phyloP scores from a whole-genome alignment of 1,284 basidiomycete species.

The Puccinia coronata region DNA sequence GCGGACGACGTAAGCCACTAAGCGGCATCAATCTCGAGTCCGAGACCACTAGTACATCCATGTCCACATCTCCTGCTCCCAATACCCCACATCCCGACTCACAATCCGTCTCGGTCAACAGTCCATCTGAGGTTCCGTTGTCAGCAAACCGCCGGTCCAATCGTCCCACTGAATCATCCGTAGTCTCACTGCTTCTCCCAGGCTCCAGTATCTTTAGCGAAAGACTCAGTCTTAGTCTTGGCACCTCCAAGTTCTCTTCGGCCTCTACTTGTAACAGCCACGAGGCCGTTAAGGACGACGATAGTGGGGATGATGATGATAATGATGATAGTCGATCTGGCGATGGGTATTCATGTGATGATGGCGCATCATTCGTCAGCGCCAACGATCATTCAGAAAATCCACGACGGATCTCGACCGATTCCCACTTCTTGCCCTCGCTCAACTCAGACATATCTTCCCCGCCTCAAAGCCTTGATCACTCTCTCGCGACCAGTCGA shows the following conservation, averaged over 20 bases:
- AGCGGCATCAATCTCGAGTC: slow-evolving; percentile 3
- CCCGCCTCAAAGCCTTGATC: background rate
- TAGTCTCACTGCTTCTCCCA: slow-evolving; percentile 39
- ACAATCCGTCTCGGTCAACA: background rate
- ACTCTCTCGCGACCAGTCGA: background rate
- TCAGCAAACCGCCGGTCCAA: background rate
- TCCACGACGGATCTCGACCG: background rate
- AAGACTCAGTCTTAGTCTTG: background rate
- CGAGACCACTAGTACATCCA: background rate
- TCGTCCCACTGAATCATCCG: background rate
- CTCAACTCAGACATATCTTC: background rate
- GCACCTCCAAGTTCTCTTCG: background rate
- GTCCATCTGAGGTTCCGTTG: background rate
- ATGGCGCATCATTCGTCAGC: slow-evolving; percentile 39
- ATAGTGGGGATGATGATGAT: slow-evolving; percentile 52
- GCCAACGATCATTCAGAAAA: slow-evolving; percentile 27
- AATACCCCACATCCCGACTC: background rate
- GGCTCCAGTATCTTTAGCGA: slow-evolving; percentile 45
- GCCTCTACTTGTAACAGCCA: background rate
- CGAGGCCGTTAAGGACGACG: slow-evolving; percentile 8
- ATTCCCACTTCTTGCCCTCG: background rate
- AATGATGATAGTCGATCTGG: slow-evolving; percentile 55
- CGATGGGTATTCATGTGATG: slow-evolving; percentile 22
- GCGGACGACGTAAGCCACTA: slow-evolving; percentile 31
- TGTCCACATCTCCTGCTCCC: background rate